Evolutionary conservation across 768 basidiomycete species (phyloP), one percentile per base, ranked within the genome.

Genomic region (Kwoniella newhampshirensis): DNA sequence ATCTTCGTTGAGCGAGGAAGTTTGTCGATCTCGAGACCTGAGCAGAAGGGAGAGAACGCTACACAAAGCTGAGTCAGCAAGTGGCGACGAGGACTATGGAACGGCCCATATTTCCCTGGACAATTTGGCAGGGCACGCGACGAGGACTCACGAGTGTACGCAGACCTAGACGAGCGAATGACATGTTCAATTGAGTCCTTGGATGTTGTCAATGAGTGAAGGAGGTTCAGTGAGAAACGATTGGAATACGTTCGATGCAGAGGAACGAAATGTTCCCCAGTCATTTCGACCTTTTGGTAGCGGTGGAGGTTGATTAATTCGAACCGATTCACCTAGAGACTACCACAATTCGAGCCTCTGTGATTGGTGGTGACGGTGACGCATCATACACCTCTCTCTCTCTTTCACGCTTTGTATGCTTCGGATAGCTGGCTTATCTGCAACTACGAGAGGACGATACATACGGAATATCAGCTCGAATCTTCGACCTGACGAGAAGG

Each of bases 111-210:
- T 18, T 35, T 35, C 27, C 20, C 5, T 18, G 23, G 26, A n/a
- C 12, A 20, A 36, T 21, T 7, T 42, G 45, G 26, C 45, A 30
- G 17, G 18, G 25, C 45, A 3, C 27, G 44, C 35, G 1, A 20
- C 15, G 13, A 17, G 12, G 2, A 60, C 72, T 62, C 17, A 76
- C 75, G 15, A 76, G 69, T 15, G 70, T 67, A 21, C 67, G 54
- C 37, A 76, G 57, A 54, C 71, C 75, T 47, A 66, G 21, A 43
- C 69, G 62, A 46, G 75, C 73, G 57, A 76, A 74, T 36, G 63
- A 64, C 70, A 71, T 71, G 23, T 18, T 32, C 7, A 13, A 32
- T 6, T 32, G 32, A 13, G 32, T 32, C 13, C 6, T 6, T 32
- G 6, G 32, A 6, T 32, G 32, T 32, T 32, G 32, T 6, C 13